Conservation (phyloP, 1,284 basidiomycete genomes). For the Schizophyllum amplum region DNA sequence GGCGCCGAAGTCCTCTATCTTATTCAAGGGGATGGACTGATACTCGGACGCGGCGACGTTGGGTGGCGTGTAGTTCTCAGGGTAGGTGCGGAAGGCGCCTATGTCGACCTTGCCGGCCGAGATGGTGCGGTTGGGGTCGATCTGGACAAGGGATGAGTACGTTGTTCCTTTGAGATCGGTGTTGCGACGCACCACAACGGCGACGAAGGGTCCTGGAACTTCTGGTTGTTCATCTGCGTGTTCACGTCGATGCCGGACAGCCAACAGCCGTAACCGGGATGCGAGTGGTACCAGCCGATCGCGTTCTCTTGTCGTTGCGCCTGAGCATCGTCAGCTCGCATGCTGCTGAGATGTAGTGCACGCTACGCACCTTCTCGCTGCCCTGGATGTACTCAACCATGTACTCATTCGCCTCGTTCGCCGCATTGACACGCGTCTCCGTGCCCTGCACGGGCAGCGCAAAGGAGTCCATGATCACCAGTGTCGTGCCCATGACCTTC, state of each 20-base stretch:
- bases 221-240: slow-evolving; percentile 93
- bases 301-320: slow-evolving; percentile 76
- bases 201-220: slow-evolving; percentile 93
- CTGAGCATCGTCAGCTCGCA: background rate
- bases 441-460: slow-evolving; percentile 98
- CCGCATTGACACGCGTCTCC: slow-evolving; percentile 96
- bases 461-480: slow-evolving; percentile 95
- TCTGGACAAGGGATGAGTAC: slow-evolving; percentile 40
- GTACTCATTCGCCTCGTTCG: slow-evolving; percentile 95
- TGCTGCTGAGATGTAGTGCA: background rate
- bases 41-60: slow-evolving; percentile 69
- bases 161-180: too few relatives aligned
- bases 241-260: slow-evolving; percentile 94
- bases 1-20: slow-evolving; percentile 97
- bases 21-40: slow-evolving; percentile 89
- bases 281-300: slow-evolving; percentile 99
- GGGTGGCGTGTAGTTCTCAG: slow-evolving; percentile 84
- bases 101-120: slow-evolving; percentile 98
- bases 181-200: slow-evolving; percentile 75
- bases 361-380: slow-evolving; percentile 58
- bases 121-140: slow-evolving; percentile 97
- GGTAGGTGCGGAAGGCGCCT: slow-evolving; percentile 95
- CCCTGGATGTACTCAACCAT: slow-evolving; percentile 91
- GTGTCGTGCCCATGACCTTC: slow-evolving; percentile 63
- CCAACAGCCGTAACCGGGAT: slow-evolving; percentile 98